A percentile compares a stretch with the other conserved stretches of the same genome.
Conservation (phyloP, 345 rosid genomes). For the Orychophragmus violaceus region DNA sequence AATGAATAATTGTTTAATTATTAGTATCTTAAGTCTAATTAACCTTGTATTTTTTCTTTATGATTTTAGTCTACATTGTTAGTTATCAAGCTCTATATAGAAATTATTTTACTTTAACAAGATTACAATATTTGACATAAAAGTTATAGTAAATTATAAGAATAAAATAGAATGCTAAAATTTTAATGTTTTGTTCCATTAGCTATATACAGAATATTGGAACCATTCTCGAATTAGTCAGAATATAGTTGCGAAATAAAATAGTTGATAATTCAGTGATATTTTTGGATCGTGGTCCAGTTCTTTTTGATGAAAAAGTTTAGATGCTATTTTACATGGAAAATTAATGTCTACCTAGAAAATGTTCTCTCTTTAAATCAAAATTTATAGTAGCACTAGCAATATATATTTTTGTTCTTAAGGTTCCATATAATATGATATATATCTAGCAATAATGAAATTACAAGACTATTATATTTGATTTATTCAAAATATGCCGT, state of each 20-base stretch:
- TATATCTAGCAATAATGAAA: neutral
- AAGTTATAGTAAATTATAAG: neutral
- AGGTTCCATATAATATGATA: neutral
- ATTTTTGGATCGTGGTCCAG: neutral
- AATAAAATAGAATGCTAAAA: neutral
- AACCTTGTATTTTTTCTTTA: neutral
- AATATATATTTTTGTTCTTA: neutral
- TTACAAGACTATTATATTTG: neutral
- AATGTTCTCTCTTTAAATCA: neutral
- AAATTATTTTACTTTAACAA: neutral
- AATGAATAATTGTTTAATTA: neutral
- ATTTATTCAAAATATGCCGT: neutral
- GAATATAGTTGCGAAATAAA: neutral
- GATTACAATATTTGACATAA: neutral
- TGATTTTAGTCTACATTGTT: neutral
- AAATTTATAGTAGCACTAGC: neutral
- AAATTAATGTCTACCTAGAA: neutral
- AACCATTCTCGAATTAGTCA: constrained; percentile 10
- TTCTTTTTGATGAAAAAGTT: neutral
- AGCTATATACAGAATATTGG: neutral
- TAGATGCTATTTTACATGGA: constrained; percentile 4
- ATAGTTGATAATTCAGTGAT: neutral
- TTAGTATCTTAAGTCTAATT: neutral
- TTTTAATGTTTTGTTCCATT: neutral
- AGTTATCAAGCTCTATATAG: neutral